A percentile compares a stretch with the other conserved stretches of the same genome.
These are phyloP conservation scores for Scleromitrula shiraiana DNA, from an alignment of 2,329 filamentous ascomycete genomes.

Conservation along the genomic window DNA sequence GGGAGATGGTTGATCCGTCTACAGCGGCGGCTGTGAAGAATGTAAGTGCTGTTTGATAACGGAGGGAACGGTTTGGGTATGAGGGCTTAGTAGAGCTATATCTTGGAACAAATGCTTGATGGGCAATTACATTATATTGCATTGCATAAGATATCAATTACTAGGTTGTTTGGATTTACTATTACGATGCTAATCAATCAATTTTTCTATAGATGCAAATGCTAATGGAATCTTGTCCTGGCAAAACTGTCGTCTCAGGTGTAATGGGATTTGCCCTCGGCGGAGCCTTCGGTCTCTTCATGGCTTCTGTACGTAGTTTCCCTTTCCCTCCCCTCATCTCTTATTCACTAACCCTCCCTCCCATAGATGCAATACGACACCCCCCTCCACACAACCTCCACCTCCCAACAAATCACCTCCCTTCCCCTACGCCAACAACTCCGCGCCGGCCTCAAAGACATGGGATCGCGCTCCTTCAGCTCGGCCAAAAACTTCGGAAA, in stretches of 20 bases:
- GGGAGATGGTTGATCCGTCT: constrained; percentile 21
- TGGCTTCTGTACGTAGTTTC: constrained; percentile 70
- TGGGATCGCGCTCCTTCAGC: constrained; percentile 75
- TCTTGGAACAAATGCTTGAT: neutral
- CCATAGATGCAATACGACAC: constrained; percentile 95
- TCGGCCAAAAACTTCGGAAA: constrained; percentile 93
- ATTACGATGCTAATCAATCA: neutral
- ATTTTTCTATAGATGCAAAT: constrained; percentile 27
- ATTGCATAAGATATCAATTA: neutral
- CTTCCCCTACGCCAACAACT: constrained; percentile 82
- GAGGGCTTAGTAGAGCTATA: neutral
- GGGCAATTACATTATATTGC: neutral
- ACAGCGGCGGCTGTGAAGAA: constrained; percentile 27
- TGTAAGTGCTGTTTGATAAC: constrained; percentile 13
- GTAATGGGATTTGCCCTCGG: constrained; percentile 92
- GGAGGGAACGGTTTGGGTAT: neutral
- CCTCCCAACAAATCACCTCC: constrained; percentile 39
- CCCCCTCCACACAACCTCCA: constrained; percentile 48
- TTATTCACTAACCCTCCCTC: neutral
- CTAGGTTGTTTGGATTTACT: neutral
- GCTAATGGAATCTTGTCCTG: constrained; percentile 81
- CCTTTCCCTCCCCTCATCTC: neutral
- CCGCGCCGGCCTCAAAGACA: constrained; percentile 81
- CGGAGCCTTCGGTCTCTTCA: constrained; percentile 92
- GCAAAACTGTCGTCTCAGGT: constrained; percentile 82